phyloP scores from a whole-genome alignment of 352 stramenopile genomes.

The Pilasporangium apinafurcum region DNA sequence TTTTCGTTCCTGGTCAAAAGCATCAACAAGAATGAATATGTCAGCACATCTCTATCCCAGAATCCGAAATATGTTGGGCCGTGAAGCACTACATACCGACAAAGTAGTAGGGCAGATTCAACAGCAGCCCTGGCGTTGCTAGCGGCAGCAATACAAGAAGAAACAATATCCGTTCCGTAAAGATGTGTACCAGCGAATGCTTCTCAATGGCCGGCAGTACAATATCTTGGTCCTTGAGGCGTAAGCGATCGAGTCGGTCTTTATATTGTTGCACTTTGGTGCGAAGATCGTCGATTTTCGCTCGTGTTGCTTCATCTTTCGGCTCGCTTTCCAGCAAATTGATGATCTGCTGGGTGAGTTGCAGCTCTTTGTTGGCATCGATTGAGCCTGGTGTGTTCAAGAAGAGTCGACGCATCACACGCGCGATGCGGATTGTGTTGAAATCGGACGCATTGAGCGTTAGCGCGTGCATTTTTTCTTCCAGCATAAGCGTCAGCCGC shows the following conservation, averaged over 20 bases:
- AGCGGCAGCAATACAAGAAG: constrained; percentile 62
- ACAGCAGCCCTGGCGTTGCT: constrained; percentile 53
- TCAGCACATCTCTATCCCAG: no score
- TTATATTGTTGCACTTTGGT: constrained; percentile 60
- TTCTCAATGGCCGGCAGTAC: constrained; percentile 35
- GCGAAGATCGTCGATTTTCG: constrained; percentile 22
- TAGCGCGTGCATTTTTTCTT: constrained; percentile 35
- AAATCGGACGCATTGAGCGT: constrained; percentile 68
- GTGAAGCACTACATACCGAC: constrained; percentile 31
- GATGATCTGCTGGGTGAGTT: constrained; percentile 73
- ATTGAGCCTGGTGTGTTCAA: constrained; percentile 55
- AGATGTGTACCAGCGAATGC: constrained; percentile 50
- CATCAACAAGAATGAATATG: background rate
- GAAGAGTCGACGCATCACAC: constrained; percentile 63
- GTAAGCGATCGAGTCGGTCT: constrained; percentile 40
- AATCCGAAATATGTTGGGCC: no score
- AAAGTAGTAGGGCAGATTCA: constrained; percentile 79
- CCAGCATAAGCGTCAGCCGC: constrained; percentile 24
- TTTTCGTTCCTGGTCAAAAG: constrained; percentile 35
- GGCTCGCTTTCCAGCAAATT: constrained; percentile 54
- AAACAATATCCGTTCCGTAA: constrained; percentile 60
- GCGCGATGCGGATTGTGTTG: constrained; percentile 46
- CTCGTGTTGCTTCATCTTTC: constrained; percentile 24
- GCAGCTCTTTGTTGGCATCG: constrained; percentile 64
- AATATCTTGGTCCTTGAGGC: constrained; percentile 70